Conservation (phyloP, 352 stramenopile species). For the Phytophthora melonis region DNA sequence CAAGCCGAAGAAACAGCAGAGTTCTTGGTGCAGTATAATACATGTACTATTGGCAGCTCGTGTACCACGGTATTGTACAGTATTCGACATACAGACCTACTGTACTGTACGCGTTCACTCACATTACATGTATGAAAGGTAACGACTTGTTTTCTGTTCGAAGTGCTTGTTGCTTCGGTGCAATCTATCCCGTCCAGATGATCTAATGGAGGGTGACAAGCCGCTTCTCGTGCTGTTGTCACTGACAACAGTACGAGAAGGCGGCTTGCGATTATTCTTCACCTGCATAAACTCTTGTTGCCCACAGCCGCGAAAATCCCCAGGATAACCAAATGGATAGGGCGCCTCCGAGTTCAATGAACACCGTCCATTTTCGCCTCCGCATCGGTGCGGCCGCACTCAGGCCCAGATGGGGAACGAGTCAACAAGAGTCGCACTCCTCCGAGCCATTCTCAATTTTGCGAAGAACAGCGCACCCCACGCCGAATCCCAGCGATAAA, state of each 20-base stretch:
- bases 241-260: neutral
- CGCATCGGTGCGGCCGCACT: neutral
- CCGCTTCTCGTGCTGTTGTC: no score
- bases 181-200: neutral
- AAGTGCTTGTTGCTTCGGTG: neutral
- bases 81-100: no score
- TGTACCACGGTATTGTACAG: neutral
- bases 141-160: constrained; percentile 1
- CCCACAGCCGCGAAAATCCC: neutral
- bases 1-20: no score
- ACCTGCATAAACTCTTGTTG: neutral
- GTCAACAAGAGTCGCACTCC: neutral
- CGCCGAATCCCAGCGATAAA: neutral
- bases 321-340: neutral
- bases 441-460: constrained; percentile 22
- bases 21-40: no score
- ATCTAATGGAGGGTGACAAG: neutral
- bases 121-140: no score
- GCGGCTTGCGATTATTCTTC: neutral
- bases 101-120: no score
- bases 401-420: neutral
- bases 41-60: no score
- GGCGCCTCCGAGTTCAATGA: neutral
- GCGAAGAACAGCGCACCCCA: constrained; percentile 2
- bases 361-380: neutral